These are phyloP conservation scores for Poa pratensis DNA, from an alignment of 176 grass and related monocot species.

Conservation along the genomic window DNA sequence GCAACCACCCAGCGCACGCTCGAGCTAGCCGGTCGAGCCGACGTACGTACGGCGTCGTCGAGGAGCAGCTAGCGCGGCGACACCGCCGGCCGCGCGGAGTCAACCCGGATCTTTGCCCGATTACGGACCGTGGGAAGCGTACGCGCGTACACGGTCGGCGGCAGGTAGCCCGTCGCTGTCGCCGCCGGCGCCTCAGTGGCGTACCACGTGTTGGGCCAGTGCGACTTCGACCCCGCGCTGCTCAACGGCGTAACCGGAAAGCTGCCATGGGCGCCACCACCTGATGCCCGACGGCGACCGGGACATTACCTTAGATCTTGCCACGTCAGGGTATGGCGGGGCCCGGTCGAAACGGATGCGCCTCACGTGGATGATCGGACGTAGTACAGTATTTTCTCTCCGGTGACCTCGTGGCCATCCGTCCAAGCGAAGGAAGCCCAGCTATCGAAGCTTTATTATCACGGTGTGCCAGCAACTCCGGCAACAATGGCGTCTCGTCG, in stretches of 20 bases:
- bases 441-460: too few relatives aligned
- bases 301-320: neutral
- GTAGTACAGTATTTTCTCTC: too few relatives aligned
- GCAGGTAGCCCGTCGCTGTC: conserved; percentile 36
- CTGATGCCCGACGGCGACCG: neutral
- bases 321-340: neutral
- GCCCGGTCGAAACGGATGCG: neutral
- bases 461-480: neutral
- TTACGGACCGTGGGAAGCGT: neutral
- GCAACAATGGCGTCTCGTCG: neutral
- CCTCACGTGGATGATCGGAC: neutral
- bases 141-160: conserved; percentile 18
- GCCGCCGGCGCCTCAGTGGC: neutral
- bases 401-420: too few relatives aligned
- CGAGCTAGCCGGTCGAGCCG: too few relatives aligned
- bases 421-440: too few relatives aligned
- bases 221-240: neutral
- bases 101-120: too few relatives aligned
- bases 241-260: neutral
- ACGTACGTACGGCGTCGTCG: too few relatives aligned
- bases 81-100: too few relatives aligned
- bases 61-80: too few relatives aligned
- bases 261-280: neutral
- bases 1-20: too few relatives aligned
- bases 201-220: conserved; percentile 2